Conservation (phyloP, 257 asterid species). For the Solanum gracilifrons region DNA sequence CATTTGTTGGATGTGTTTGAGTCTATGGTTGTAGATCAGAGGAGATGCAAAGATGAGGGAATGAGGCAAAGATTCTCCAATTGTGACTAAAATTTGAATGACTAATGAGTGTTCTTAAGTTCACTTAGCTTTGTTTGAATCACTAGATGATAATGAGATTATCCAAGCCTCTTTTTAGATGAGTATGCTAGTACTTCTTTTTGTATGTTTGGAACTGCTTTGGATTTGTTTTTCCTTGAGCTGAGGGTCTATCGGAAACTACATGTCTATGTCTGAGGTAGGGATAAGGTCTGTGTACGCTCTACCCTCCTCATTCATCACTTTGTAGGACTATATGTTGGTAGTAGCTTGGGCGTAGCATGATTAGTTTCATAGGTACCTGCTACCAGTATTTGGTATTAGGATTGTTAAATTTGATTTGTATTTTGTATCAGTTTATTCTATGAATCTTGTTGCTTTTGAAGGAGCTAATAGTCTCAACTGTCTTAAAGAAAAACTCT, state of each 20-base stretch:
- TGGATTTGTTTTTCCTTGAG: not conserved
- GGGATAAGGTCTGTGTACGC: not conserved
- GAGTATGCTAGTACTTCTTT: not conserved
- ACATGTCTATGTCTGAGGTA: not conserved
- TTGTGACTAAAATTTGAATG: not conserved
- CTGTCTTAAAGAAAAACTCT: not conserved
- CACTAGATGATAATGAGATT: not conserved
- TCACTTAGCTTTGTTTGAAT: not conserved
- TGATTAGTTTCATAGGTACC: not conserved
- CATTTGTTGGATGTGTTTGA: slow-evolving; percentile 60
- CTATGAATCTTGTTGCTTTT: not conserved
- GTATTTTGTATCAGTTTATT: not conserved
- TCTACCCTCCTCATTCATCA: not conserved
- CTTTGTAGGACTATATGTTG: not conserved
- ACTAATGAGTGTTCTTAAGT: not conserved
- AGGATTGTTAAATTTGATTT: not conserved
- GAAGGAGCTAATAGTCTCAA: not conserved
- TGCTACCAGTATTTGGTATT: not conserved
- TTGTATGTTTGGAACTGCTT: not conserved
- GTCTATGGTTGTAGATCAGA: slow-evolving; percentile 85
- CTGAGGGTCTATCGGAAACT: not conserved
- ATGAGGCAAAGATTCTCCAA: slow-evolving; percentile 21
- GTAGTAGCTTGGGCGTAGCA: not conserved
- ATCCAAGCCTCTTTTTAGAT: not conserved
- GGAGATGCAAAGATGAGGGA: slow-evolving; percentile 58